A percentile compares a stretch with the other conserved stretches of the same genome.
Conservation (phyloP, 2,329 filamentous ascomycete genomes). For the Ilyonectria destructans region DNA sequence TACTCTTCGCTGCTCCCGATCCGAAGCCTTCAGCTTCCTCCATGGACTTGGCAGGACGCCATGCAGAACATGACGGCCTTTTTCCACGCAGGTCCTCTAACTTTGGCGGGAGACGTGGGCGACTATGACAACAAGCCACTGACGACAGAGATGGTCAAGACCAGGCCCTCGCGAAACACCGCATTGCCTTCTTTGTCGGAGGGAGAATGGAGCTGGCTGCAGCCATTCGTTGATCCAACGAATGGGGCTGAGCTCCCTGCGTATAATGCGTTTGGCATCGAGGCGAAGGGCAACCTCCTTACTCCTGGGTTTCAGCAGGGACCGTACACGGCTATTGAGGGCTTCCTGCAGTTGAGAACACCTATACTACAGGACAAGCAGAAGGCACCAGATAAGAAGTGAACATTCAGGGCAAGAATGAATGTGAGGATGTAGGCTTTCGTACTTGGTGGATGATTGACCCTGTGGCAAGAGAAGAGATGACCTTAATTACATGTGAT, state of each 20-base stretch:
- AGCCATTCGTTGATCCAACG: not conserved
- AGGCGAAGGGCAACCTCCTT: not conserved
- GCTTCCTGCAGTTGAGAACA: not conserved
- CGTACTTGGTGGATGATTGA: no score
- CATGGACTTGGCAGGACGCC: conserved; percentile 58
- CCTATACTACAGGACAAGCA: no score
- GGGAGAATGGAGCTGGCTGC: not conserved
- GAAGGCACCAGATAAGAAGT: no score
- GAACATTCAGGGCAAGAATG: no score
- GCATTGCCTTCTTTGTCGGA: not conserved
- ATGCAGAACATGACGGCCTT: conserved; percentile 59
- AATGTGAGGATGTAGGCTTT: no score
- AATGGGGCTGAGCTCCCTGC: not conserved
- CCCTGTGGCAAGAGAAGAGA: no score
- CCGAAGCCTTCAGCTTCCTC: conserved; percentile 49
- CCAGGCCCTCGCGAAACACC: no score
- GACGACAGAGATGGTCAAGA: no score
- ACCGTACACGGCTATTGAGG: not conserved
- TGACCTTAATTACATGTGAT: no score
- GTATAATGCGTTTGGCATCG: not conserved
- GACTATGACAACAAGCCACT: no score
- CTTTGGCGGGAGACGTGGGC: no score
- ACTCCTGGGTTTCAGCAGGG: not conserved
- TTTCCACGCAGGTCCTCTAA: conserved; percentile 57
- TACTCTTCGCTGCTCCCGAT: conserved; percentile 50